These are phyloP conservation scores for Solanum chaucha DNA, from an alignment of 257 asterid genomes.

Conservation along the genomic window DNA sequence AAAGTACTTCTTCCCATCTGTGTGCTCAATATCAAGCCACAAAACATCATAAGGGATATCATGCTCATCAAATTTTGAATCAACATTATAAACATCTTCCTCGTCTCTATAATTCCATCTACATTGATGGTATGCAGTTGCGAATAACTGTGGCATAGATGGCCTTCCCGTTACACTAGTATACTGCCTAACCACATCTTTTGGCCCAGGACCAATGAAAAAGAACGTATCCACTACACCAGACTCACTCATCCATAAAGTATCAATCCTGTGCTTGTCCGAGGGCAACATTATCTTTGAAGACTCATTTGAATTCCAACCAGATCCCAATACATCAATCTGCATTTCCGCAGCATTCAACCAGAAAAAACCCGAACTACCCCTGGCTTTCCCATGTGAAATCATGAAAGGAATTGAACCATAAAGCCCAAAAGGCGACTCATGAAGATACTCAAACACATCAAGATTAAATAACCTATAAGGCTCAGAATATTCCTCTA, in stretches of 20 bases:
- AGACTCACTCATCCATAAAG: slow-evolving; percentile 97
- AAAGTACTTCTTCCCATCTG: slow-evolving; percentile 88
- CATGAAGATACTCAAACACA: slow-evolving; percentile 76
- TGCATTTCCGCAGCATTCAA: slow-evolving; percentile 99
- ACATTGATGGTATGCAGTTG: slow-evolving; percentile 91
- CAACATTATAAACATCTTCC: slow-evolving; percentile 80
- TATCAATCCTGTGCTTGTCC: slow-evolving; percentile 70
- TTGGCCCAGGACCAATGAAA: slow-evolving; percentile 84
- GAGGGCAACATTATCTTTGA: slow-evolving; percentile 54
- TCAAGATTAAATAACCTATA: slow-evolving; percentile 89
- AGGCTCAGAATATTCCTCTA: slow-evolving; percentile 78
- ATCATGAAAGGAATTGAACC: slow-evolving; percentile 87
- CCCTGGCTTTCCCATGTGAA: slow-evolving; percentile 74
- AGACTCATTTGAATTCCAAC: slow-evolving; percentile 58
- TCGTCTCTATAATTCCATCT: slow-evolving; percentile 99
- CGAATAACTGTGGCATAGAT: slow-evolving; percentile 87
- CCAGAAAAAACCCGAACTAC: slow-evolving; percentile 98
- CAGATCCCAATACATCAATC: slow-evolving; percentile 79
- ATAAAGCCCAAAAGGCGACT: slow-evolving; percentile 92
- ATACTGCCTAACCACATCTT: slow-evolving; percentile 89
- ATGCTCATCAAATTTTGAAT: slow-evolving; percentile 80
- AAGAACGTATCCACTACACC: slow-evolving; percentile 91
- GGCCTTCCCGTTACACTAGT: slow-evolving; percentile 76
- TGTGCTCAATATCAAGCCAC: slow-evolving; percentile 99
- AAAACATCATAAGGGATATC: slow-evolving; percentile 94